Evolutionary conservation across 768 basidiomycete genomes (phyloP).

Genomic region (Krasilnikovozyma curviuscula): DNA sequence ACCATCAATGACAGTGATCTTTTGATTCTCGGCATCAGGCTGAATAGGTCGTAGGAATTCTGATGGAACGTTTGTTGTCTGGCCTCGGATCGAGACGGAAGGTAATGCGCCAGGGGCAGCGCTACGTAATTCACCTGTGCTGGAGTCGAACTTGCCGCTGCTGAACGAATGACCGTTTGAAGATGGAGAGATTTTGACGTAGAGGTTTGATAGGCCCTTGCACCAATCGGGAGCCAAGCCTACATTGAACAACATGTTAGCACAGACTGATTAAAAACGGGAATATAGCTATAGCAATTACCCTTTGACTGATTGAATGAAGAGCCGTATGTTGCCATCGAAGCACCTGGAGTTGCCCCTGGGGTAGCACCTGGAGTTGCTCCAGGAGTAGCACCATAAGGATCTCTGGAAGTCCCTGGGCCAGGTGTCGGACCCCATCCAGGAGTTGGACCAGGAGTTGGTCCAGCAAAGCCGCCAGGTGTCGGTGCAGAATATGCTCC

Average conservation of each 20-base stretch:
- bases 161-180: slow-evolving; percentile 13
- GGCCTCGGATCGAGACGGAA: slow-evolving; percentile 10
- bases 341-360: slow-evolving; percentile 12
- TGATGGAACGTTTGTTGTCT: slow-evolving; percentile 18
- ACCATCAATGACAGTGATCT: slow-evolving; percentile 17
- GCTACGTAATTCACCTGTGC: slow-evolving; percentile 16
- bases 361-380: slow-evolving; percentile 15
- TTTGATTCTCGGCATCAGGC: slow-evolving; percentile 19
- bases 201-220: slow-evolving; percentile 21
- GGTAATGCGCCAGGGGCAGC: slow-evolving; percentile 12
- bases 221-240: slow-evolving; percentile 22
- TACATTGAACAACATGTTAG: neutral
- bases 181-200: slow-evolving; percentile 20
- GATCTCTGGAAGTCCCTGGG: neutral
- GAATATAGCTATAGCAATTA: neutral
- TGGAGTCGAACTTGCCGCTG: slow-evolving; percentile 18
- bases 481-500: slow-evolving; percentile 26
- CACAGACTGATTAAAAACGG: neutral
- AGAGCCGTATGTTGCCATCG: neutral
- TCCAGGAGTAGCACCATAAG: neutral
- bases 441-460: slow-evolving; percentile 23
- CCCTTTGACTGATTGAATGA: neutral
- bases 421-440: neutral
- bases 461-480: slow-evolving; percentile 22
- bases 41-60: slow-evolving; percentile 20